Percentiles rank a stretch among this genome's conserved stretches.
Evolutionary conservation across 257 asterid genomes (phyloP).

Genomic region (Marsdenia floribunda): DNA sequence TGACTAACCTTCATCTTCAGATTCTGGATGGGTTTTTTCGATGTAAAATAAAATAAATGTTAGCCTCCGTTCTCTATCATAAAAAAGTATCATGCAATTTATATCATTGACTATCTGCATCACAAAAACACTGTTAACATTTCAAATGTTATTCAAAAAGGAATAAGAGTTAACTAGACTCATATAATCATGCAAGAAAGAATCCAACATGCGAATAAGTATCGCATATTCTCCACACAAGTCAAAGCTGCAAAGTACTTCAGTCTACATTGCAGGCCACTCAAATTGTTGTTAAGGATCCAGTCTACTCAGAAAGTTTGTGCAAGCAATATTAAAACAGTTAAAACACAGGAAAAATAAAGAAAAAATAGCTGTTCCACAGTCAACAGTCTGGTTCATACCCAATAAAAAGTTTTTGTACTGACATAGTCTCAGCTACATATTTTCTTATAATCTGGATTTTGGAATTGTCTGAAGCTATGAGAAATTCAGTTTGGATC

Average conservation of each 20-base stretch:
- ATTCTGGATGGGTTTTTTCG: conserved; percentile 45
- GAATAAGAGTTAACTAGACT: background rate
- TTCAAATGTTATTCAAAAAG: background rate
- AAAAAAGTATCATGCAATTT: conserved; percentile 1
- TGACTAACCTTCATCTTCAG: conserved; percentile 80
- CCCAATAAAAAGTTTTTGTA: background rate
- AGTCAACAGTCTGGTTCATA: background rate
- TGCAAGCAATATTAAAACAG: background rate
- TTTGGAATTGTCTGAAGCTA: background rate
- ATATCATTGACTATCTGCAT: background rate
- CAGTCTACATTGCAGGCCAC: background rate
- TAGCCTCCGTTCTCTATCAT: conserved; percentile 14
- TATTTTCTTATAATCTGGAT: background rate
- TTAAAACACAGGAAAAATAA: background rate
- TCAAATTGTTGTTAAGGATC: background rate
- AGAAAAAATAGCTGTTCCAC: background rate
- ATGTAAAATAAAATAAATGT: conserved; percentile 16
- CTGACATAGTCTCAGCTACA: background rate
- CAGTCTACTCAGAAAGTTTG: background rate
- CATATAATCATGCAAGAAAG: background rate
- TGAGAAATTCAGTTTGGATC: background rate
- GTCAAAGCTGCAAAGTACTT: background rate
- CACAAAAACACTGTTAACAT: background rate
- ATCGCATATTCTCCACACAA: background rate
- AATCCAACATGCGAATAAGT: background rate